Percentiles rank a stretch among this genome's conserved stretches.
Conservation (phyloP, 2,329 filamentous ascomycete species). For the Cryphonectria japonica region DNA sequence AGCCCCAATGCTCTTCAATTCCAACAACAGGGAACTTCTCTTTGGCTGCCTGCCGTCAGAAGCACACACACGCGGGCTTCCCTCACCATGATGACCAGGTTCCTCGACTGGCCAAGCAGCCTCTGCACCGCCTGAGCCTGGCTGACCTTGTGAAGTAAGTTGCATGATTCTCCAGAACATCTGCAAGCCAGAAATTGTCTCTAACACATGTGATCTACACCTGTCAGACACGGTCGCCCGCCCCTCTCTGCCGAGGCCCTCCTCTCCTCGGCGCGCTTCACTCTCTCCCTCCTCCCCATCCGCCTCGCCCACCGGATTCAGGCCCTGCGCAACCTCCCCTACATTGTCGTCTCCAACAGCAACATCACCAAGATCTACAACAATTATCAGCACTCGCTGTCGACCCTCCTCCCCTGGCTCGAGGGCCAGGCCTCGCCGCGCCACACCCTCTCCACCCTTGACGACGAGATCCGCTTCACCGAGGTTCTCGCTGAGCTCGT, state of each 20-base stretch:
- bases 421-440: slow-evolving; percentile 44
- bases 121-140: slow-evolving; percentile 80
- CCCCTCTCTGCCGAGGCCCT: slow-evolving; percentile 81
- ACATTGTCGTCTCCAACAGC: slow-evolving; percentile 97
- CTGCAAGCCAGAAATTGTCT: background rate
- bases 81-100: slow-evolving; percentile 75
- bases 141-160: slow-evolving; percentile 84
- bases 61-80: slow-evolving; percentile 33
- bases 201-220: background rate
- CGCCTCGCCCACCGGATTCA: slow-evolving; percentile 93
- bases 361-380: slow-evolving; percentile 93
- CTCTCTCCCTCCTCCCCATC: slow-evolving; percentile 86
- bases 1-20: slow-evolving; percentile 1
- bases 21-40: slow-evolving; percentile 24
- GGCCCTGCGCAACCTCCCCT: slow-evolving; percentile 89
- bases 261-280: slow-evolving; percentile 92
- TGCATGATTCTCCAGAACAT: background rate
- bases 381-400: slow-evolving; percentile 93
- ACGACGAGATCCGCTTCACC: slow-evolving; percentile 90
- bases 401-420: slow-evolving; percentile 81
- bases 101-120: slow-evolving; percentile 73
- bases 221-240: slow-evolving; percentile 72
- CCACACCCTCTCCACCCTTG: slow-evolving; percentile 70
- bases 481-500: slow-evolving; percentile 95
- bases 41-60: slow-evolving; percentile 2